phyloP scores from a whole-genome alignment of 345 rosid genomes.

The Boechera divaricarpa region DNA sequence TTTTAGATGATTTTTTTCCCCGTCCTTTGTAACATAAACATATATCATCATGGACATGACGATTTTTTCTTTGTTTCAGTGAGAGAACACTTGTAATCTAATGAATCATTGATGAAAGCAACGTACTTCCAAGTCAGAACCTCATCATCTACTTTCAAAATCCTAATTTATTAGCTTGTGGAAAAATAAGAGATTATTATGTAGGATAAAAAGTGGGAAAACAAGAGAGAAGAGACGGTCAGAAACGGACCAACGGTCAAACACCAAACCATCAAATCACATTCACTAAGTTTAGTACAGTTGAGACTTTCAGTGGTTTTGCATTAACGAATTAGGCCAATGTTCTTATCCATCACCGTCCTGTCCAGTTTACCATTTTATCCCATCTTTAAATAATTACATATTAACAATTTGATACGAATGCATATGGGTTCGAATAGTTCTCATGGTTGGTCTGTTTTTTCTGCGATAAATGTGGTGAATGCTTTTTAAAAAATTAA shows the following conservation, averaged over 20 bases:
- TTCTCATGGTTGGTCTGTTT: slow-evolving; percentile 27
- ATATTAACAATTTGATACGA: not conserved
- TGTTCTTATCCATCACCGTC: slow-evolving; percentile 38
- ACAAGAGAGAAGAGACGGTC: slow-evolving; percentile 31
- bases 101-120: not conserved
- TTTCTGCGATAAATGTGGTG: slow-evolving; percentile 17
- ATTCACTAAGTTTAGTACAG: slow-evolving; percentile 27
- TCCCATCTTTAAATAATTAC: not conserved
- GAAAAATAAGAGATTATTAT: not conserved
- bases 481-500: not conserved
- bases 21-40: not conserved
- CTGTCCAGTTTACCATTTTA: slow-evolving; percentile 31
- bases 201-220: slow-evolving; percentile 9
- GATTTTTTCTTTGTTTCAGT: not conserved
- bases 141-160: slow-evolving; percentile 2
- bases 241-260: slow-evolving; percentile 42
- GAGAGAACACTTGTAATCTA: slow-evolving; percentile 2
- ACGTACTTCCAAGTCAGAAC: not conserved
- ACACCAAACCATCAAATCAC: slow-evolving; percentile 48
- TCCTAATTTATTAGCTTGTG: not conserved
- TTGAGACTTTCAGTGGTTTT: slow-evolving; percentile 34
- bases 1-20: too few relatives aligned
- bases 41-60: not conserved
- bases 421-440: slow-evolving; percentile 16
- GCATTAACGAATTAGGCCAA: slow-evolving; percentile 44